Base-by-base conservation (phyloP, 2,329 filamentous ascomycete species). In the Pseudovirgaria hyperparasitica region DNA sequence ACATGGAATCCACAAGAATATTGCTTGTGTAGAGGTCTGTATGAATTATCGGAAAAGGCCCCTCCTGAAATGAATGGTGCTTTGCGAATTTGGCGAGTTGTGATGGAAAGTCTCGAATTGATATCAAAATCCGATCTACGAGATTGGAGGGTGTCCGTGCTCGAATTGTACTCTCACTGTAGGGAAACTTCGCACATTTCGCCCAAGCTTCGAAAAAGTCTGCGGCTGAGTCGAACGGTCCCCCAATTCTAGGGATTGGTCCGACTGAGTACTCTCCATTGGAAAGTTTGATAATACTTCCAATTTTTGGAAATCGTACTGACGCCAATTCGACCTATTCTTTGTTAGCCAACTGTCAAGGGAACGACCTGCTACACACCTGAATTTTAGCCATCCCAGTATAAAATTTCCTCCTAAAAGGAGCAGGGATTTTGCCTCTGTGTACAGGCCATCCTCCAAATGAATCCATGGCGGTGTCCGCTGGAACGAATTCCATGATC, bases 401-500 rank as follows among this genome's bases (percentile, higher is more conserved):
- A 30, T 30, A 22, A 17, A 30, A 30, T 8, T 26, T 9, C 16
- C n/a, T 18, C 23, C 26, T 30, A 14, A 30, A 30, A 22, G 14
- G 12, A 7, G 23, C 17, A 30, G 28, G 28, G 23, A 19, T 30
- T 26, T 17, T 26, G 19, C 28, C 28, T 23, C 23, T 26, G 20
- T 30, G 28, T 26, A 14, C 28, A 26, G 10, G 23, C 28, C 16
- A 30, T 30, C 28, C 23, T 21, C 28, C 23, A 26, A 26, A 30
- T 13, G 23, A 26, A 36, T 40, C 46, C 40, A 41, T 45, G 12
- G 28, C 40, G 4, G 28, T 43, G 31, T 40, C 46, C 25, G 44
- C 50, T 27, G 36, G 47, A 26, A 44, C 27, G 30, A 34, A 50
- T 19, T 39, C 41, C 41, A 53, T 47, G 12, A 54, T 29, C 4